Conservation (phyloP, 495 filamentous ascomycete species). For the Penicillium goetzii region DNA sequence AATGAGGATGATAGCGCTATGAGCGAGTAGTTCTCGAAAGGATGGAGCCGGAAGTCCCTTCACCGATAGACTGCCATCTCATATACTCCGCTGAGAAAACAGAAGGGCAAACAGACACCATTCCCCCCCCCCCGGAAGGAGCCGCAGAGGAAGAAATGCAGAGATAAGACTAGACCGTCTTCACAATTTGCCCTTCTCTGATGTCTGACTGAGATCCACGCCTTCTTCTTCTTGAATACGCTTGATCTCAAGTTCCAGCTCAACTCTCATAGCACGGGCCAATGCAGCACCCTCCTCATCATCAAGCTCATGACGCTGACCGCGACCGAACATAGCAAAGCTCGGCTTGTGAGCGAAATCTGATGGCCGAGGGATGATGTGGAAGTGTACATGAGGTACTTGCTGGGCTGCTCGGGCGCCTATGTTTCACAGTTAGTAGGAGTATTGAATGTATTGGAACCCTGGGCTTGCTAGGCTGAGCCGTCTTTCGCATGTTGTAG, state of each 20-base stretch:
- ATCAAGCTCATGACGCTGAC: conserved; percentile 79
- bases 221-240: conserved; percentile 49
- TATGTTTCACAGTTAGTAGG: conserved; percentile 26
- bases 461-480: neutral
- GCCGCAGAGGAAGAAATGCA: neutral
- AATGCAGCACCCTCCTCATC: conserved; percentile 76
- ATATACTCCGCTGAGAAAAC: neutral
- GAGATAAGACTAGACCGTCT: neutral
- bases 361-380: conserved; percentile 76
- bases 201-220: conserved; percentile 41
- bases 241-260: conserved; percentile 58
- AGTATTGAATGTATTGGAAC: neutral
- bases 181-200: conserved; percentile 34
- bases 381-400: conserved; percentile 89
- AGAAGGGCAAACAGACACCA: neutral
- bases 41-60: neutral
- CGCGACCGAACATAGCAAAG: conserved; percentile 82
- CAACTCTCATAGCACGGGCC: conserved; percentile 62
- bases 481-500: neutral
- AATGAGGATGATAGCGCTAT: conserved; percentile 5
- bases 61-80: neutral
- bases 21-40: neutral
- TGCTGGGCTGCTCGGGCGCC: conserved; percentile 84
- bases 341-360: conserved; percentile 51
- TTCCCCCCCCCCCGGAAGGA: neutral